phyloP scores from a whole-genome alignment of 495 filamentous ascomycete species.

The Margaritispora aquatica region DNA sequence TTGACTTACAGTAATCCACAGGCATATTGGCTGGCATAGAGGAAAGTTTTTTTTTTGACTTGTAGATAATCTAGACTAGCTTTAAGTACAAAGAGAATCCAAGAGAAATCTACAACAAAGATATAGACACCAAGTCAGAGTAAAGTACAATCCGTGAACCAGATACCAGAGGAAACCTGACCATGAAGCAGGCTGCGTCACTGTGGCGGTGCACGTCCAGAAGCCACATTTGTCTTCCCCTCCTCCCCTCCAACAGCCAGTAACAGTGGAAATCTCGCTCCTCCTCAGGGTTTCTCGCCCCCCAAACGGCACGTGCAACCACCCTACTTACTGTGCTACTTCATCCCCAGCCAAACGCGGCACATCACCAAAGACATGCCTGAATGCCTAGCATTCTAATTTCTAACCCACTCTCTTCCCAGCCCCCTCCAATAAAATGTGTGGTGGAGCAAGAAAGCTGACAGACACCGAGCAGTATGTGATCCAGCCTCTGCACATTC shows the following conservation, averaged over 20 bases:
- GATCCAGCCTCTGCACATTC: not conserved
- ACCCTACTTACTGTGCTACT: not conserved
- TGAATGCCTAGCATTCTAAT: not conserved
- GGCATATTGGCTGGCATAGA: slow-evolving; percentile 21
- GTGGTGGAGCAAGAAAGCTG: not conserved
- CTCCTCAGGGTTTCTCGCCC: not conserved
- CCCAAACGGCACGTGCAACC: not conserved
- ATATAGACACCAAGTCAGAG: no score
- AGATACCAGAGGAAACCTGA: no score
- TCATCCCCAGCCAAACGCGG: not conserved
- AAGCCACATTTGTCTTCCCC: not conserved
- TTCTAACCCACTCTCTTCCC: not conserved
- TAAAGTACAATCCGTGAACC: no score
- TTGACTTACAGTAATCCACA: slow-evolving; percentile 46
- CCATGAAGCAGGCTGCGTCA: not conserved
- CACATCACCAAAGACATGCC: not conserved
- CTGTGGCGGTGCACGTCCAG: not conserved
- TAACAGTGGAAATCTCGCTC: not conserved
- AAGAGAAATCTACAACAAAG: no score
- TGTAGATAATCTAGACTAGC: not conserved
- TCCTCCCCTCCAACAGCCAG: not conserved
- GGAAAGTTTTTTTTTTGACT: not conserved
- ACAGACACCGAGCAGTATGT: not conserved
- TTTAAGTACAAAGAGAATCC: no score
- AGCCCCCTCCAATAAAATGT: not conserved